Base-by-base conservation (phyloP, 257 asterid genomes). In the Plantago ovata region DNA sequence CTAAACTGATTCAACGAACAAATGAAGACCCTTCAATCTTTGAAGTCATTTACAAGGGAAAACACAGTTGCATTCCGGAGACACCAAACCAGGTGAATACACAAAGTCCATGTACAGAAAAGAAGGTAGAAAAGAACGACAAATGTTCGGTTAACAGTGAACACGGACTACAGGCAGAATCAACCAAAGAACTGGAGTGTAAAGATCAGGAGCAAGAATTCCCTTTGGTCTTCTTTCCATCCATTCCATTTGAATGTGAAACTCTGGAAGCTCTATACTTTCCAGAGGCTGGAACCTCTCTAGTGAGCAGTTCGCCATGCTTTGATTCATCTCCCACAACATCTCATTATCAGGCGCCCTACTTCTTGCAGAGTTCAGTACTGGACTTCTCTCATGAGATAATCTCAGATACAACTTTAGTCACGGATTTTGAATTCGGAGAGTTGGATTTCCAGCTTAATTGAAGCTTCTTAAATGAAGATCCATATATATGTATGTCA, bases 31-130 rank as follows among this genome's bases (percentile, higher is more conserved):
- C 82, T 23, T 60, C 80, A 7, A 13, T 69, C 12, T 21, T 73
- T 48, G 83, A 76, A 63, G 61, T 80, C n/a, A 76, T 58, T n/a
- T 77, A 80, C 36, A 76, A 53, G 53, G 86, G 83, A 42, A 74
- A 56, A 40, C 86, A 80, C 47, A 76, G 62, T 33, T 80, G 83
- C 20, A 53, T n/a, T 36, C 71, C 19, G 9, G 53, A 54, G 46
- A 63, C 22, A 39, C 33, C 59, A 13, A 36, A 72, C 22, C 55
- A 47, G 14, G 58, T 40, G 33, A 54, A 46, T 6, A 7, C 19
- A 38, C 45, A 10, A 44, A 9, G 33, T 18, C 56, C 15, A 32
- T 10, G 36, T 42, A 19, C 24, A 36, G 58, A 39, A 19, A 56
- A 2, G 36, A 56, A 55, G 43, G 32, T 18, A 32, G 47, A 38